These are phyloP conservation scores for Paramarasmius palmivorus DNA, from an alignment of 1,284 basidiomycete genomes.

Conservation along the genomic window DNA sequence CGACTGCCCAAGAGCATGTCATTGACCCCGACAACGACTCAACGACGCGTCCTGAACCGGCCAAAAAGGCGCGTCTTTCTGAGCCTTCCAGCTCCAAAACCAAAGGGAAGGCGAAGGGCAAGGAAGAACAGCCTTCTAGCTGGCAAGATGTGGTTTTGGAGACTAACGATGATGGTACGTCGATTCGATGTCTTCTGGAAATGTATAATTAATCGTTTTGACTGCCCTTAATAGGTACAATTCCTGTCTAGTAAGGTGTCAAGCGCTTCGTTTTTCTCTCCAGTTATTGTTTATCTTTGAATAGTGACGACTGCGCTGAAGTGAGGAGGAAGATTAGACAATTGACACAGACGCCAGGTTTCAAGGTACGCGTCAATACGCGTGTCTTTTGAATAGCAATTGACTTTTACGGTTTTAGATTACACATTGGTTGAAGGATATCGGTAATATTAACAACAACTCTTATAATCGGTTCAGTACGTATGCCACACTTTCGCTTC, in stretches of 20 bases:
- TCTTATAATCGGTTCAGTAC: constrained; percentile 47
- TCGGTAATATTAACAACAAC: constrained; percentile 48
- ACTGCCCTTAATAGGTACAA: too few relatives aligned
- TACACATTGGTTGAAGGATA: constrained; percentile 46
- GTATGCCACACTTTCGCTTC: constrained; percentile 12
- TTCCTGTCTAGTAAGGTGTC: neutral
- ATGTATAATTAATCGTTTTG: too few relatives aligned
- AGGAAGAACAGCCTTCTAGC: too few relatives aligned
- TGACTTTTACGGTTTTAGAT: constrained; percentile 26
- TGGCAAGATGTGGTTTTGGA: constrained; percentile 24
- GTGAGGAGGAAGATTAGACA: constrained; percentile 46
- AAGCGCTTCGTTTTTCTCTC: too few relatives aligned
- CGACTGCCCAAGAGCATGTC: too few relatives aligned
- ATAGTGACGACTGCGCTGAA: constrained; percentile 48
- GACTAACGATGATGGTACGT: neutral
- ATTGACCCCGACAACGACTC: too few relatives aligned
- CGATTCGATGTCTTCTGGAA: too few relatives aligned
- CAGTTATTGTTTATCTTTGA: too few relatives aligned
- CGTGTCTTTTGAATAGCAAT: neutral
- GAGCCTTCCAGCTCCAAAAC: neutral
- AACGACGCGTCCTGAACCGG: too few relatives aligned
- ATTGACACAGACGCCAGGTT: constrained; percentile 40
- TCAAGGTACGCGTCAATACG: constrained; percentile 34
- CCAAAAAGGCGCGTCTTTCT: too few relatives aligned
- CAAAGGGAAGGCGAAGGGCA: too few relatives aligned